Base-by-base conservation (phyloP, 2,329 filamentous ascomycete species). In the Knoxdaviesia capensis region DNA sequence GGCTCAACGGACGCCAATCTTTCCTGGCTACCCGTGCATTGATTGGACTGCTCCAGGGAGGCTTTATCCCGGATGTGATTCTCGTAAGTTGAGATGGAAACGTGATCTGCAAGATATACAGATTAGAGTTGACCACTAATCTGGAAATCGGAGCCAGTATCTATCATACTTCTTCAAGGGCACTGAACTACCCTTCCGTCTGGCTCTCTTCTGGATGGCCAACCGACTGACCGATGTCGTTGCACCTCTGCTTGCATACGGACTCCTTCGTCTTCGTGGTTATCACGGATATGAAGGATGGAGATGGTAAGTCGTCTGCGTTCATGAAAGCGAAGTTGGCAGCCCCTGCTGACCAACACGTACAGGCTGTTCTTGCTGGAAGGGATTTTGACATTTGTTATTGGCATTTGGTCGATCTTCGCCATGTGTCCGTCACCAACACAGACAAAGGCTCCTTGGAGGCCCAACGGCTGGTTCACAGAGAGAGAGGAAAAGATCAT, bases 401-500 rank as follows among this genome's bases (percentile, higher is more conserved):
- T 50, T 30, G 49, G 48, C 31, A 40, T 56, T 6, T 48, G 49
- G 46, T 54, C 55, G 3, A 52, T 52, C 48, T 55, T 56, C 41
- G 48, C 50, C 38, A 54, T 57, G 48, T 51, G 51, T 5, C 49
- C 56, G 0, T 54, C 52, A 0, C 54, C 55, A 5, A 57, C 55
- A 0, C 52, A 57, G 44, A 69, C 65, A 0, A 61, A 59, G 34
- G 61, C 59, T 5, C 64, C 60, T 57, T 65, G 62, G 45, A 58
- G 65, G 29, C 63, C 63, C 8, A 59, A 65, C 8, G 69, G 69
- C 0, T 75, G 69, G 65, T 76, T 74, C 51, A 67, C 53, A 3
- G 65, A 71, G 40, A 59, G 62, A 2, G 71, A 74, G 47, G 68
- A 75, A 46, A 63, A 62, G 46, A 74, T 75, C 39, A 62, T 74